Percentiles rank a stretch among this genome's conserved stretches.
These are phyloP conservation scores for Pythium dissotocum DNA, from an alignment of 352 stramenopile genomes.

Conservation along the genomic window DNA sequence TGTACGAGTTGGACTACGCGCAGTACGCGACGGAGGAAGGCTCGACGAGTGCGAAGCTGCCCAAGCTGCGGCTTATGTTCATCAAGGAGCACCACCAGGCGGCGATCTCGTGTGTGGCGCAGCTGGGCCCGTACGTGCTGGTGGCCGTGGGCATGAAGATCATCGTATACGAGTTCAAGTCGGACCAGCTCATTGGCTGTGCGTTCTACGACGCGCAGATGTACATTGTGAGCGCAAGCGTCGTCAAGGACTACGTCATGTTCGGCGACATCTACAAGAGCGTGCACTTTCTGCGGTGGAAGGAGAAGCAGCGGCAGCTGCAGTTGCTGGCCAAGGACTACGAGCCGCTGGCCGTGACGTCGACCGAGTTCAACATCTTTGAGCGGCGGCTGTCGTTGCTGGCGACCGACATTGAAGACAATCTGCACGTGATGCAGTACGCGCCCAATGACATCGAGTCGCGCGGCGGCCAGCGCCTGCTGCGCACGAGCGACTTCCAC, in stretches of 20 bases:
- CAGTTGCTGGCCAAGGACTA: constrained; percentile 86
- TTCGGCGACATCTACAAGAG: constrained; percentile 90
- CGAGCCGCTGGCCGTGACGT: constrained; percentile 72
- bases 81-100: constrained; percentile 87
- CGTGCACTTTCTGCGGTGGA: constrained; percentile 87
- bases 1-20: constrained; percentile 89
- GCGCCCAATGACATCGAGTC: constrained; percentile 84
- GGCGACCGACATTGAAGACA: constrained; percentile 81
- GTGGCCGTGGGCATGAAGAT: constrained; percentile 85
- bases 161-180: constrained; percentile 91
- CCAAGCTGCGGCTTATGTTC: constrained; percentile 79
- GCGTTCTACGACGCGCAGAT: constrained; percentile 89
- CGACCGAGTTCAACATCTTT: constrained; percentile 84
- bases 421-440: constrained; percentile 88
- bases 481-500: constrained; percentile 85
- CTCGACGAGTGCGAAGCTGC: constrained; percentile 72
- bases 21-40: constrained; percentile 82
- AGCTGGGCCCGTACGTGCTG: constrained; percentile 83
- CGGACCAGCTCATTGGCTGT: constrained; percentile 81
- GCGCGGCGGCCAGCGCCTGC: constrained; percentile 74
- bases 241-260: constrained; percentile 86
- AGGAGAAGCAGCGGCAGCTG: constrained; percentile 79
- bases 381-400: constrained; percentile 75
- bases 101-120: constrained; percentile 72
- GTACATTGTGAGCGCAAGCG: constrained; percentile 82